Percentiles rank a stretch among this genome's conserved stretches.
Evolutionary conservation across 495 filamentous ascomycete species (phyloP).

Genomic region (Neurospora sublineolata): DNA sequence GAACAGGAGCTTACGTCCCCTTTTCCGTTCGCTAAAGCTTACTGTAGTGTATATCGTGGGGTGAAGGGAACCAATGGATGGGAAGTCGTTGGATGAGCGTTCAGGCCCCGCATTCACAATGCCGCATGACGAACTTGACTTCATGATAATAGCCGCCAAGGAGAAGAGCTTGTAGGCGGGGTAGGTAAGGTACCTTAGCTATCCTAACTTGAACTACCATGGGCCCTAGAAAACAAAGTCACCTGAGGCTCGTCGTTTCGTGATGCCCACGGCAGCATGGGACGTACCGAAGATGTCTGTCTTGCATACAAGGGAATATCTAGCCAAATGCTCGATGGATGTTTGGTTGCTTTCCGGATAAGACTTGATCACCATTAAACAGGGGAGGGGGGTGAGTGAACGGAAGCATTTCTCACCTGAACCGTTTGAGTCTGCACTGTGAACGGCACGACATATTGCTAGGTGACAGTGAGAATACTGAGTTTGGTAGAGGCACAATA

Average conservation of each 20-base stretch:
- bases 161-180: neutral
- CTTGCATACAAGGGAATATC: neutral
- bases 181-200: neutral
- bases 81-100: neutral
- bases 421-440: neutral
- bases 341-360: neutral
- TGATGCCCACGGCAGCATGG: neutral
- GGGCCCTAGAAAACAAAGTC: neutral
- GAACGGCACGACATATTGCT: neutral
- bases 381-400: neutral
- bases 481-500: neutral
- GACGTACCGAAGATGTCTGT: neutral
- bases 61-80: neutral
- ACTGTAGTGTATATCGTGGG: neutral
- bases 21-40: neutral
- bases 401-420: neutral
- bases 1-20: neutral
- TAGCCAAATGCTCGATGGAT: neutral
- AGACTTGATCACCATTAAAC: neutral
- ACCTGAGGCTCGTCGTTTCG: neutral
- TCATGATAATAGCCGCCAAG: neutral
- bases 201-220: neutral
- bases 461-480: neutral
- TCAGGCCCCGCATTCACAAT: neutral
- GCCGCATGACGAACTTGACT: neutral